Percentiles rank a stretch among this genome's conserved stretches.
phyloP scores from a whole-genome alignment of 2,329 filamentous ascomycete genomes.

The Pseudogymnoascus sp. region DNA sequence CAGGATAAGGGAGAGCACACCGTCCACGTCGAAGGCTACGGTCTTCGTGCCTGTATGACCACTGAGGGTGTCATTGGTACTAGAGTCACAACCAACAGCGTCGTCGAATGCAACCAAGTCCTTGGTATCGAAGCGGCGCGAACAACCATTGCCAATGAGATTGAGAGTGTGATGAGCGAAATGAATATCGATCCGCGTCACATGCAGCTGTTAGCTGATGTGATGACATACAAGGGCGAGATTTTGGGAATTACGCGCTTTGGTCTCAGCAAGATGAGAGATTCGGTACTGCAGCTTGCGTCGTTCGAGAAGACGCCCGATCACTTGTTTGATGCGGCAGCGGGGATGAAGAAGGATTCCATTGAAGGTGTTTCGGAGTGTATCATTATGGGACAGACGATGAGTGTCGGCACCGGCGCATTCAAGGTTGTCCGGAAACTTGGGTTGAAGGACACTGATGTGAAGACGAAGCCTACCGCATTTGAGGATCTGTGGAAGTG shows the following conservation, averaged over 20 bases:
- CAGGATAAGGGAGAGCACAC: constrained; percentile 62
- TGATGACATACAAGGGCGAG: constrained; percentile 99
- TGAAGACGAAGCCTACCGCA: constrained; percentile 47
- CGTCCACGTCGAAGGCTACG: constrained; percentile 92
- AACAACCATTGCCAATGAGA: constrained; percentile 82
- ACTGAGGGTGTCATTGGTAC: constrained; percentile 84
- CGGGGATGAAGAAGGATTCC: constrained; percentile 81
- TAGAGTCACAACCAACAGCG: constrained; percentile 69
- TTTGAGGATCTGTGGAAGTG: constrained; percentile 65
- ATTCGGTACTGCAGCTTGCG: constrained; percentile 86
- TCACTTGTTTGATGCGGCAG: constrained; percentile 91
- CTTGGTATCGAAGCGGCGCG: constrained; percentile 94
- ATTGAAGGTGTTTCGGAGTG: constrained; percentile 94
- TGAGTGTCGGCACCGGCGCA: constrained; percentile 82
- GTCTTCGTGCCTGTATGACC: constrained; percentile 81
- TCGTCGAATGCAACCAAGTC: constrained; percentile 82
- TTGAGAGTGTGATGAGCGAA: constrained; percentile 78
- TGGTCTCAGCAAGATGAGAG: constrained; percentile 91
- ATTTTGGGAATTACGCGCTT: constrained; percentile 95
- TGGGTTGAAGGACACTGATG: constrained; percentile 54
- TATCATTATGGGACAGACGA: constrained; percentile 97
- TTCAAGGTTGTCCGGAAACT: constrained; percentile 82
- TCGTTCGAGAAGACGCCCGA: constrained; percentile 98
- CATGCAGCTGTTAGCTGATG: constrained; percentile 94
- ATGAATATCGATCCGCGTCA: constrained; percentile 97